Base-by-base conservation (phyloP, 148 eudicot species). In the Hydrangea macrophylla region DNA sequence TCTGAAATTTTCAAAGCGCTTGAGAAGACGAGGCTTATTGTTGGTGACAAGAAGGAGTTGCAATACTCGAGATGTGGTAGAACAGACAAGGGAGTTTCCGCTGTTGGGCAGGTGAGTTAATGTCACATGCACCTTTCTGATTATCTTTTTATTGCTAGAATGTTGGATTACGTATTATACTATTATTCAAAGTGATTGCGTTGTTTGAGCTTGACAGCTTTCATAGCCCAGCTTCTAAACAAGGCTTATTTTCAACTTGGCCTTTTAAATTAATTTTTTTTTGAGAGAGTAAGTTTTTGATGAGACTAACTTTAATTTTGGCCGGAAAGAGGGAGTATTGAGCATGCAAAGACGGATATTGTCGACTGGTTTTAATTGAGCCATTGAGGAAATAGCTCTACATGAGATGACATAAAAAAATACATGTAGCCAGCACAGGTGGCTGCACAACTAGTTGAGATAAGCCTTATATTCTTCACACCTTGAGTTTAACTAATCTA, bases 31-130 rank as follows among this genome's bases (percentile, higher is more conserved):
- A 87, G 89, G 78, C 82, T 93, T 15, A 77, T 90, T 70, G 60
- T 80, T 28, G 83, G 90, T 70, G 88, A 86, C 69, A 86, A 76
- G 78, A 88, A 90, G 71, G 83, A 78, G 53, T 78, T 85, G 67
- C 85, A 68, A 26, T 93, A 93, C 81, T 83, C 95, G 23, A 83
- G 98, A 82, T 93, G 96, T 75, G 98, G 98, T 62, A 85, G 98
- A 85, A 93, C 98, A 69, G 98, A 93, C 77, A 93, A 83, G 79
- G 98, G 98, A 70, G 96, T 93, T 67, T 93, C 98, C 31, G 84
- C 98, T 70, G 78, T 81, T 67, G 98, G 95, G 63, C 98, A 93
- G 81, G 98, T 90, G 80, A 76, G 91, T 68, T 24, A 17, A 64
- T 40, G 20, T 33, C 54, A 35, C 40, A 59, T n/a, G 35, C 37